Conservation (phyloP, 2,329 filamentous ascomycete genomes). For the Leptographium flavum region DNA sequence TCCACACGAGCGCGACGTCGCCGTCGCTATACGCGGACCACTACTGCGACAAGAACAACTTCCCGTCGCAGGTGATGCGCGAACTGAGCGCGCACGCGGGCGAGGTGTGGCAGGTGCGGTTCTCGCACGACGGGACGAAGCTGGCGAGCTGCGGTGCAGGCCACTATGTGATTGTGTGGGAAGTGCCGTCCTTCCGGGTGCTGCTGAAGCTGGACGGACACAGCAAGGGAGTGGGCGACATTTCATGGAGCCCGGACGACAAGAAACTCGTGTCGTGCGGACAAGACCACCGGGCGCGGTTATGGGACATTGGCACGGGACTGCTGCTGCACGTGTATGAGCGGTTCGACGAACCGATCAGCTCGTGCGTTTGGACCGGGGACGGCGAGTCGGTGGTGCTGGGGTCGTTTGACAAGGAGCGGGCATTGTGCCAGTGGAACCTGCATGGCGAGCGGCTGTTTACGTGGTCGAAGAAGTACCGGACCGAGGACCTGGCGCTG, state of each 20-base stretch:
- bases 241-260: slow-evolving; percentile 89
- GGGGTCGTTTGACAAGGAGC: slow-evolving; percentile 55
- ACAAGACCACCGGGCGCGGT: slow-evolving; percentile 54
- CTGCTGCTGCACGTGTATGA: slow-evolving; percentile 47
- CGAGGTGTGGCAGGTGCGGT: slow-evolving; percentile 85
- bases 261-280: slow-evolving; percentile 73
- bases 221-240: slow-evolving; percentile 51
- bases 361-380: slow-evolving; percentile 76
- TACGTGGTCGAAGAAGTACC: slow-evolving; percentile 55
- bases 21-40: slow-evolving; percentile 88
- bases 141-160: slow-evolving; percentile 74
- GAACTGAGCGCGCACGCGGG: slow-evolving; percentile 61
- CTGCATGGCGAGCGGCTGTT: slow-evolving; percentile 45
- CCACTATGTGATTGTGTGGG: slow-evolving; percentile 66
- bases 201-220: slow-evolving; percentile 43
- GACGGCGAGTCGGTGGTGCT: slow-evolving; percentile 68
- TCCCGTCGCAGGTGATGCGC: slow-evolving; percentile 57
- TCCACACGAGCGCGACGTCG: slow-evolving; percentile 66
- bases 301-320: slow-evolving; percentile 66
- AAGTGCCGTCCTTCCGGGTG: slow-evolving; percentile 54
- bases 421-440: slow-evolving; percentile 58
- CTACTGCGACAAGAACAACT: slow-evolving; percentile 62
- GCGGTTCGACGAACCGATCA: slow-evolving; percentile 71
- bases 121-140: slow-evolving; percentile 73
- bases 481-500: slow-evolving; percentile 75